Evolutionary conservation across 1,284 basidiomycete genomes (phyloP), one percentile per base, ranked within the genome.

Genomic region (Cryptococcus sp.): DNA sequence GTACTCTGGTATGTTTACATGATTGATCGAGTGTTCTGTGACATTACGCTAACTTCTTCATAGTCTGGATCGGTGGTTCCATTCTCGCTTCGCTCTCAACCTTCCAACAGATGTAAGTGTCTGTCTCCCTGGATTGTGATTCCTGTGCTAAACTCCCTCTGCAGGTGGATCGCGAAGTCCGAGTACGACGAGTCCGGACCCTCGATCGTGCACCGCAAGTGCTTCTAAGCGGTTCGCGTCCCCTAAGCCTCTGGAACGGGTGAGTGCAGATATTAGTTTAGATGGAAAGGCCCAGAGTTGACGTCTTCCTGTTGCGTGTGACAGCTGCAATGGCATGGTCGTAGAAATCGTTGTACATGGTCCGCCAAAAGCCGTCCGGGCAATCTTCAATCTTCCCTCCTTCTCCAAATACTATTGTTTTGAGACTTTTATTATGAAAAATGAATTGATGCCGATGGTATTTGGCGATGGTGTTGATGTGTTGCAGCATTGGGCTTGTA

Each of bases 31-130:
- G 15, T 8, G 48, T 22, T 22, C 5, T 23, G 4, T 7, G 22
- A 47, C 16, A 17, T 20, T 25, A 10, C 30, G 13, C 30, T 35
- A 19, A 46, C 30, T 48, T 19, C 22, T 92, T 91, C 85, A 91
- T 90, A 56, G 94, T 96, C 81, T 98, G 94, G 94, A 98, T 98
- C 76, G 94, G 95, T 85, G 94, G 95, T 73, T 96, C 93, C 65
- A 98, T 98, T 79, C 84, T 97, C 65, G 92, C 93, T 41, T 96
- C 93, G 58, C 87, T 97, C 58, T 90, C 87, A 70, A 97, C 94
- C 66, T 97, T 97, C 92, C 93, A 96, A 84, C 83, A 83, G 78
- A 81, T 80, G 79, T 80, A 79, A 74, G 65, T 30, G 22, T 30
- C 48, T 54, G 76, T 74, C 77, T 75, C 13, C 30, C 13, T 10